Conservation (phyloP, 352 stramenopile genomes). For the Blastocystis sp. region DNA sequence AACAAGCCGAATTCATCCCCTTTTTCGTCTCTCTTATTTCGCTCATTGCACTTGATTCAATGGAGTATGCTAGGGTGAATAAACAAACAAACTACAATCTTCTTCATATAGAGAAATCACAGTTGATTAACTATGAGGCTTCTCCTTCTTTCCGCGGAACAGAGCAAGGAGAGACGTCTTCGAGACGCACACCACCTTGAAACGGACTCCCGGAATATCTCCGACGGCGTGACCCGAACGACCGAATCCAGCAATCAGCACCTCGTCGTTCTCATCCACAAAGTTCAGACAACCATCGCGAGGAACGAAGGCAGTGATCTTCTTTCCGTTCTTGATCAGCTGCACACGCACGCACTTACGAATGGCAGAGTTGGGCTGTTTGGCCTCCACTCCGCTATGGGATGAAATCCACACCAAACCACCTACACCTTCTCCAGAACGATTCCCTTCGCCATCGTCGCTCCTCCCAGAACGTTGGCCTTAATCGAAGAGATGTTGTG, state of each 20-base stretch:
- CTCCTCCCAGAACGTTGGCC: slow-evolving; percentile 97
- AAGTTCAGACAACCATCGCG: slow-evolving; percentile 99
- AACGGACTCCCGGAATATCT: slow-evolving; percentile 99
- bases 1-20: background rate
- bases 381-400: slow-evolving; percentile 92
- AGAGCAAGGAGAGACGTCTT: slow-evolving; percentile 81
- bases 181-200: slow-evolving; percentile 78
- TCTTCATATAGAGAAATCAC: background rate
- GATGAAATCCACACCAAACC: background rate
- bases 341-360: slow-evolving; percentile 98
- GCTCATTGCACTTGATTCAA: background rate
- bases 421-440: slow-evolving; percentile 97
- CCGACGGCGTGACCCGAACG: slow-evolving; percentile 94
- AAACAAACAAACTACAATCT: slow-evolving; percentile 1
- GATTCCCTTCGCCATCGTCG: slow-evolving; percentile 99
- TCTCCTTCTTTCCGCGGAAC: slow-evolving; percentile 99
- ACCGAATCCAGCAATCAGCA: slow-evolving; percentile 98
- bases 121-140: slow-evolving; percentile 82
- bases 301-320: slow-evolving; percentile 99
- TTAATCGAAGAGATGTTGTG: slow-evolving; percentile 98
- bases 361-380: slow-evolving; percentile 99
- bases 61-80: background rate
- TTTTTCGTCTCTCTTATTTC: background rate
- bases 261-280: slow-evolving; percentile 96
- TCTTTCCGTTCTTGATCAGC: slow-evolving; percentile 99